A percentile compares a stretch with the other conserved stretches of the same genome.
Conservation (phyloP, 495 filamentous ascomycete species). For the Tuber aestivum region DNA sequence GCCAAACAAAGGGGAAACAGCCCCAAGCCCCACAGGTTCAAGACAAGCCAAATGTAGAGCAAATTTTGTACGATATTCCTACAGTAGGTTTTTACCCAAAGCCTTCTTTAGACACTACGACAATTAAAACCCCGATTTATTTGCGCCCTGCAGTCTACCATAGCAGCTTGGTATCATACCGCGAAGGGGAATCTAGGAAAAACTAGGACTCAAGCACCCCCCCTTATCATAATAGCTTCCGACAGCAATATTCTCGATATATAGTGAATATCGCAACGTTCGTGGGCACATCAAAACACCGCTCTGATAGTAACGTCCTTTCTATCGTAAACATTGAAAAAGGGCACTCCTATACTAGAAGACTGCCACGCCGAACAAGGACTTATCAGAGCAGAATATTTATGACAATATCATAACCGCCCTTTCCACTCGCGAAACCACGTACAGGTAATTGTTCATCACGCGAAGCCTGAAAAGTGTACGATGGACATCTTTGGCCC, state of each 20-base stretch:
- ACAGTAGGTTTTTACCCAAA: too few relatives aligned
- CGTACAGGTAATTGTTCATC: background rate
- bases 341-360: background rate
- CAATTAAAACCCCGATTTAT: too few relatives aligned
- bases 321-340: background rate
- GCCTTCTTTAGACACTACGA: background rate
- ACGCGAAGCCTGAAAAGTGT: background rate
- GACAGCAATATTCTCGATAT: background rate
- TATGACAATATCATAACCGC: background rate
- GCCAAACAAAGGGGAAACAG: background rate
- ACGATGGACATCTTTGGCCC: constrained; percentile 1
- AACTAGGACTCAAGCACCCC: too few relatives aligned
- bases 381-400: background rate
- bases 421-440: background rate
- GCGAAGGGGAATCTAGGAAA: too few relatives aligned
- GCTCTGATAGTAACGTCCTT: too few relatives aligned
- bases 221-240: background rate
- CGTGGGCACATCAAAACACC: background rate
- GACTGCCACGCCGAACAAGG: background rate
- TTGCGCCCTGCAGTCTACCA: too few relatives aligned
- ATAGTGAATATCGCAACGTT: background rate
- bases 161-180: too few relatives aligned
- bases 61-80: too few relatives aligned
- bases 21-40: background rate
- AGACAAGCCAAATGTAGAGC: background rate